Percentiles rank a stretch among this genome's conserved stretches.
Conservation (phyloP, 495 filamentous ascomycete species). For the Pseudevernia furfuracea region DNA sequence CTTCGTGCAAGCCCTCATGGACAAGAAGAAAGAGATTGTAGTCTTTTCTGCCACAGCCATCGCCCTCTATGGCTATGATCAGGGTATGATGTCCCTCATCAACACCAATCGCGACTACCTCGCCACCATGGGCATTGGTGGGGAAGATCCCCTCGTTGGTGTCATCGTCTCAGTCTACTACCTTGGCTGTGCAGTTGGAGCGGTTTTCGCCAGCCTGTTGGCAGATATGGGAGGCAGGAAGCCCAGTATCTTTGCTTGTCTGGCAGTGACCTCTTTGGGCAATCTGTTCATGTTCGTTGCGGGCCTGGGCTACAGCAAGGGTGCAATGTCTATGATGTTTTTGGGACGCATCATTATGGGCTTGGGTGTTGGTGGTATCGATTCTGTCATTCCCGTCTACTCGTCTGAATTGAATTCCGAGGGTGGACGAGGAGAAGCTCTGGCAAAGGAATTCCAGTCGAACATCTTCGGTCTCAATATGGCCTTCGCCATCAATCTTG, state of each 20-base stretch:
- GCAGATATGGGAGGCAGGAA: slow-evolving; percentile 46
- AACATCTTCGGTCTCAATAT: slow-evolving; percentile 52
- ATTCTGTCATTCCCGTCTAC: slow-evolving; percentile 51
- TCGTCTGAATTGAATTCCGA: slow-evolving; percentile 45
- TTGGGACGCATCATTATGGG: slow-evolving; percentile 48
- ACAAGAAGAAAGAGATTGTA: slow-evolving; percentile 41
- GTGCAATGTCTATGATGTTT: slow-evolving; percentile 43
- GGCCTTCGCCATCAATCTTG: slow-evolving; percentile 44
- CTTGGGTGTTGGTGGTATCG: slow-evolving; percentile 50
- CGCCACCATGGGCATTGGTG: slow-evolving; percentile 44
- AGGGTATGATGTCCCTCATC: slow-evolving; percentile 52
- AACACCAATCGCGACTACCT: slow-evolving; percentile 52
- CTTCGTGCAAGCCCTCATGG: slow-evolving; percentile 17
- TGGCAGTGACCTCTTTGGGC: slow-evolving; percentile 42
- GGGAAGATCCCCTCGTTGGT: slow-evolving; percentile 42
- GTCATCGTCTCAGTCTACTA: slow-evolving; percentile 55
- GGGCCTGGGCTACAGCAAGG: slow-evolving; percentile 37
- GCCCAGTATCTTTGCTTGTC: slow-evolving; percentile 41
- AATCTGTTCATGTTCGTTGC: slow-evolving; percentile 50
- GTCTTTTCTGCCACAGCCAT: slow-evolving; percentile 51
- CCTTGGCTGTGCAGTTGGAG: slow-evolving; percentile 47
- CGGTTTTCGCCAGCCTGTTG: slow-evolving; percentile 40
- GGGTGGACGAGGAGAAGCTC: slow-evolving; percentile 42
- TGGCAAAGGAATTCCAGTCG: slow-evolving; percentile 51
- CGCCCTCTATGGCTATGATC: slow-evolving; percentile 51